Conservation (phyloP, 257 asterid species). For the Solanum dulcamara region DNA sequence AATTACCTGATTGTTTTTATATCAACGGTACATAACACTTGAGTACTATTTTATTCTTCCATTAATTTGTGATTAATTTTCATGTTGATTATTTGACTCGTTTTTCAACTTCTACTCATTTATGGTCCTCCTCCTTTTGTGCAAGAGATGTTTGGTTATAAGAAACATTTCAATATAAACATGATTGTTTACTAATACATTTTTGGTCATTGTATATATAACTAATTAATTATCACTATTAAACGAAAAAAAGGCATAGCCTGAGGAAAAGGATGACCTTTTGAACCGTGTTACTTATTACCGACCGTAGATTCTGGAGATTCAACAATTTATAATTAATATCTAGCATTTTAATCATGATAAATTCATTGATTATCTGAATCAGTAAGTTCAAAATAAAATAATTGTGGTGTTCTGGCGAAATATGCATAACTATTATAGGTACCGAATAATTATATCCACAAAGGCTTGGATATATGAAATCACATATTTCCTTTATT, state of each 20-base stretch:
- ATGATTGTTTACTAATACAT: background rate
- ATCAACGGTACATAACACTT: background rate
- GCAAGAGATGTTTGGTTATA: background rate
- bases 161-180: background rate
- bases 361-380: background rate
- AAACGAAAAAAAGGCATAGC: background rate
- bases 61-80: background rate
- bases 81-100: background rate
- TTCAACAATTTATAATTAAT: background rate
- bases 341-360: background rate
- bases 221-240: background rate
- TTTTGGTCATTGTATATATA: background rate
- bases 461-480: background rate
- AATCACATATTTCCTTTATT: rapidly evolving
- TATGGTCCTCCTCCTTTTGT: background rate
- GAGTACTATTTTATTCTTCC: background rate
- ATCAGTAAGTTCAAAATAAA: background rate
- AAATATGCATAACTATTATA: background rate
- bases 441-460: background rate
- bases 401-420: background rate
- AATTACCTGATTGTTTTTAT: background rate
- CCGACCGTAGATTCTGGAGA: background rate
- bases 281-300: background rate
- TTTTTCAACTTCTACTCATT: background rate
- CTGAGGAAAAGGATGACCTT: background rate